These are phyloP conservation scores for Thalassiosira hispida DNA, from an alignment of 352 stramenopile genomes.

Conservation along the genomic window DNA sequence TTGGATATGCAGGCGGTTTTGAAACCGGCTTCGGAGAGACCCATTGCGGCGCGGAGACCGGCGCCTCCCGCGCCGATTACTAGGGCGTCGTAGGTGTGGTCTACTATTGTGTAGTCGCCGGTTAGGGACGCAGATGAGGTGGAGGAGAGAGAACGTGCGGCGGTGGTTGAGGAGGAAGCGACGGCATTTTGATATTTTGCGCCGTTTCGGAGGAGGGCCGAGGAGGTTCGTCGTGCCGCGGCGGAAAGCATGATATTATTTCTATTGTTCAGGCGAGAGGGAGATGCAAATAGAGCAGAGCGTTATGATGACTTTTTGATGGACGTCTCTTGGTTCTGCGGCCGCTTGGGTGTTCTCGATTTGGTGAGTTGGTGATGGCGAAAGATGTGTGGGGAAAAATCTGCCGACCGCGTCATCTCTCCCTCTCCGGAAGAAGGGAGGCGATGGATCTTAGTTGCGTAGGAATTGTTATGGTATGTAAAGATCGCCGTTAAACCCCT, in stretches of 20 bases:
- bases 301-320: too few species aligned
- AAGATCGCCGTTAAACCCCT: too few species aligned
- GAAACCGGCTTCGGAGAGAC: constrained; percentile 91
- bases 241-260: constrained; percentile 18
- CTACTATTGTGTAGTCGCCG: constrained; percentile 87
- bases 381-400: too few species aligned
- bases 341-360: too few species aligned
- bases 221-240: background rate
- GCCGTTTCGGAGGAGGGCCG: background rate
- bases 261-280: too few species aligned
- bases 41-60: constrained; percentile 92
- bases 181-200: background rate
- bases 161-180: background rate
- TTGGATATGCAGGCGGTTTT: constrained; percentile 98
- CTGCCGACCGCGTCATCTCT: too few species aligned
- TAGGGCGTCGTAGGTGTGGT: constrained; percentile 96
- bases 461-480: too few species aligned
- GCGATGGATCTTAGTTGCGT: too few species aligned
- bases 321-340: too few species aligned
- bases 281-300: too few species aligned
- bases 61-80: constrained; percentile 94
- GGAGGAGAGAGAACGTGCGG: background rate
- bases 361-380: too few species aligned
- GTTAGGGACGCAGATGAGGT: constrained; percentile 40
- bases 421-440: too few species aligned